These are phyloP conservation scores for Pugionium dolabratum DNA, from an alignment of 345 rosid species.

Conservation along the genomic window DNA sequence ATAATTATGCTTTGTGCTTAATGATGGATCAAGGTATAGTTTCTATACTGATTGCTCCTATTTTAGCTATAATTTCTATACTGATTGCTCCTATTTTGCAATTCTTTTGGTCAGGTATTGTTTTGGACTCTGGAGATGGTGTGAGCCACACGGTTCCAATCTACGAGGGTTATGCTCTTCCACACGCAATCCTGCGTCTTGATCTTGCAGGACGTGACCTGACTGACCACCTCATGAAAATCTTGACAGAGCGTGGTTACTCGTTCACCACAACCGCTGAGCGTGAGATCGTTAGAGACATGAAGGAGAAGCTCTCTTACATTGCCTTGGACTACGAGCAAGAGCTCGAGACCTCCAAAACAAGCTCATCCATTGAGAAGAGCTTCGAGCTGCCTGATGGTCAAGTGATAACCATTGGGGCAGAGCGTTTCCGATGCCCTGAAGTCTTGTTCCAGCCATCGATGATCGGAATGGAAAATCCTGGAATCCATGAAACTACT, in stretches of 20 bases:
- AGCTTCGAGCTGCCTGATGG: slow-evolving; percentile 74
- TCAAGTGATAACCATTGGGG: slow-evolving; percentile 67
- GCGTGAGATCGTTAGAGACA: slow-evolving; percentile 68
- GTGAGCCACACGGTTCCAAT: slow-evolving; percentile 61
- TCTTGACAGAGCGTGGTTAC: slow-evolving; percentile 63
- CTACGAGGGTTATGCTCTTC: too few species aligned
- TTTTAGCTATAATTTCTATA: background rate
- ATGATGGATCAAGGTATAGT: background rate
- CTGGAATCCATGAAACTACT: slow-evolving; percentile 68
- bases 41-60: slow-evolving; percentile 9
- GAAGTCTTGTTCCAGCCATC: slow-evolving; percentile 76
- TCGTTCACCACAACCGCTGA: slow-evolving; percentile 78
- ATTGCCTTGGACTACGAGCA: slow-evolving; percentile 73
- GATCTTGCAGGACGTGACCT: slow-evolving; percentile 48
- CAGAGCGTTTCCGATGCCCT: slow-evolving; percentile 71
- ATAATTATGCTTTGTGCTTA: background rate
- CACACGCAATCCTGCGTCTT: too few species aligned
- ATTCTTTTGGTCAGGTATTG: slow-evolving; percentile 48
- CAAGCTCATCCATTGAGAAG: slow-evolving; percentile 61
- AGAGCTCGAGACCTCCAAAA: slow-evolving; percentile 64
- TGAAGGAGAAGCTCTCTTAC: slow-evolving; percentile 69
- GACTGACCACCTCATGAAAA: slow-evolving; percentile 65
- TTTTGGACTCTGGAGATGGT: slow-evolving; percentile 71
- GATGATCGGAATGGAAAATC: slow-evolving; percentile 69
- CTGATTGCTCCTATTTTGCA: slow-evolving; percentile 8